These are phyloP conservation scores for Aspergillus texensis DNA, from an alignment of 2,329 filamentous ascomycete genomes.

Conservation along the genomic window DNA sequence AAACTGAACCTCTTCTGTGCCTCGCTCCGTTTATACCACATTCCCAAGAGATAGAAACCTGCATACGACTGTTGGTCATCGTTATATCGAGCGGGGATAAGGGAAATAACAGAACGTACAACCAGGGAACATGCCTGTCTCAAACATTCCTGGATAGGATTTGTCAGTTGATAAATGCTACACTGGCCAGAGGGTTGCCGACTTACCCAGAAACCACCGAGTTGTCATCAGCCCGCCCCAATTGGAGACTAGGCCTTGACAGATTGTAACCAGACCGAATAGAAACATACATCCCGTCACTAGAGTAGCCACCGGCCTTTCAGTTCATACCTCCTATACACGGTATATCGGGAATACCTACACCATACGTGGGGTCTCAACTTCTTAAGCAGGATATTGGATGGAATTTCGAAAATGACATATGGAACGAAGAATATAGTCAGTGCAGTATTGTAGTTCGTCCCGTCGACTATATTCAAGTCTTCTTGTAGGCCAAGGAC, in stretches of 20 bases:
- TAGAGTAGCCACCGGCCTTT: constrained; percentile 20
- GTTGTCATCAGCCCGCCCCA: constrained; percentile 77
- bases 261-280: constrained; percentile 75
- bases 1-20: constrained; percentile 91
- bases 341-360: constrained; percentile 28
- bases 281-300: constrained; percentile 80
- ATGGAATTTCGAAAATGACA: constrained; percentile 66
- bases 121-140: constrained; percentile 72
- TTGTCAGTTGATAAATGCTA: constrained; percentile 3
- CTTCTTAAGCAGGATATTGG: constrained; percentile 71
- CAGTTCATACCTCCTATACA: background rate
- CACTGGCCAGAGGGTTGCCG: background rate
- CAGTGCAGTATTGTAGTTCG: constrained; percentile 72
- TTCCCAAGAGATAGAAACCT: constrained; percentile 69
- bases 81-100: background rate
- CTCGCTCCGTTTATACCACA: constrained; percentile 82
- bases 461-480: constrained; percentile 56
- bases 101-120: constrained; percentile 46
- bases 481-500: constrained; percentile 68
- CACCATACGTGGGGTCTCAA: constrained; percentile 69
- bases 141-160: constrained; percentile 54
- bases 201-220: constrained; percentile 74
- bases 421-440: constrained; percentile 85
- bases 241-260: constrained; percentile 76
- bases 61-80: constrained; percentile 35